Evolutionary conservation across 202 grass and related monocot species (phyloP), one percentile per base, ranked within the genome.

Genomic region (Alloteropsis angusta): DNA sequence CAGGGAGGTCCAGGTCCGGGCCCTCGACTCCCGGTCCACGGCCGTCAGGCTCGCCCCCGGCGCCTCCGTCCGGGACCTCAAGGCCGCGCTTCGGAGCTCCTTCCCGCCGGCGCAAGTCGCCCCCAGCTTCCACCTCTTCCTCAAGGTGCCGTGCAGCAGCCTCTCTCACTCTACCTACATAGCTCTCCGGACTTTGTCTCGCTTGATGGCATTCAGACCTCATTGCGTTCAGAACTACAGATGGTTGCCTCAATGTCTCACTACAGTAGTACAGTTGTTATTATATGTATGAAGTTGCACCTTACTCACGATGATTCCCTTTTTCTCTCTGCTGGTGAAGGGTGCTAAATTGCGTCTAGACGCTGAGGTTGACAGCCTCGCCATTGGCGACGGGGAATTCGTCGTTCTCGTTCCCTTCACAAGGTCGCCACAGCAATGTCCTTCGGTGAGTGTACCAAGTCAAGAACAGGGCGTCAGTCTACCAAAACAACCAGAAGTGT

Each of bases 71-170:
- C 67, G 85, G 37, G 87, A 90, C 43, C 83, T 98, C 72, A 98
- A 98, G 83, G 89, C 82, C 36, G 63, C 87, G 45, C 83, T 94
- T 46, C 81, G 78, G 63, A 71, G 73, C 47, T 94, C 87, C 22
- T 98, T 98, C 56, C 78, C 81, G 72, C 91, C 91, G 19, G 87
- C 89, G 72, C 87, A 84, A 76, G 74, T 81, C 55, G 90, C 70
- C 72, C 85, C 84, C 4, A 78, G 47, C 76, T 97, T 97, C 87
- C 89, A 94, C 72, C 91, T 97, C 61, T 94, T 92, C 65, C 89
- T 94, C 85, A 94, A 94, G 91, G 91, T 92, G 74, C 30, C 44
- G 26, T 43, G 17, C 36, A 22, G 14, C 42, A 60, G 28, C 36
- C 8, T 14, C 49, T 41, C 39, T 8, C 49, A 34, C 39, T 8